Base-by-base conservation (phyloP, 495 filamentous ascomycete genomes). In the Trichoderma virens region DNA sequence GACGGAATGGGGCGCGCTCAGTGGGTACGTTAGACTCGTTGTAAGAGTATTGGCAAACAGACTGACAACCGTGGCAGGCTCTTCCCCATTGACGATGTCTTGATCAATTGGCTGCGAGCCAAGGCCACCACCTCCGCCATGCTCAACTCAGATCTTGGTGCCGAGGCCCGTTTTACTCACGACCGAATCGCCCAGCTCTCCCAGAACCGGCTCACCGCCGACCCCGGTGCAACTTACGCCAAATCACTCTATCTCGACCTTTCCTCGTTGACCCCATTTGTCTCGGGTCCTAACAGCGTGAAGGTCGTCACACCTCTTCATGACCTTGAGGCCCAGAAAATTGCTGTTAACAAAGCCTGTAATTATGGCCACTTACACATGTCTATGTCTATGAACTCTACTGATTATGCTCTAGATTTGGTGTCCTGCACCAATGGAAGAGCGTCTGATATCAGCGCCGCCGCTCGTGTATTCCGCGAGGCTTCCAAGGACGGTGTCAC, bases 361-460 rank as follows among this genome's bases (percentile, higher is more conserved):
- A n/a, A n/a, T n/a, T n/a, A n/a, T n/a, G n/a, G n/a, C n/a, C n/a
- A n/a, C n/a, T n/a, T n/a, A n/a, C n/a, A n/a, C n/a, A n/a, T n/a
- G n/a, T n/a, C n/a, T n/a, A n/a, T n/a, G n/a, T n/a, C n/a, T n/a
- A n/a, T n/a, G n/a, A n/a, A n/a, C n/a, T n/a, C n/a, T n/a, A n/a
- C n/a, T n/a, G n/a, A n/a, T n/a, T n/a, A n/a, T n/a, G n/a, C n/a
- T n/a, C n/a, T n/a, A n/a, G n/a, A 97, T 73, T 80, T 98, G 0
- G 86, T 98, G 9, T 93, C 88, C 1, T 98, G 93, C 78, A 97
- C 93, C 25, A 98, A 98, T 75, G 86, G 84, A 3, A 82, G 94
- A 31, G 85, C 87, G 13, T 93, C 90, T 0, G 93, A 97, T 73
- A 81, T 97, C 30, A 87, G 86, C 1, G 85, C 88, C 0, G 94